phyloP scores from a whole-genome alignment of 2,329 filamentous ascomycete species.

The Apiospora aurea region DNA sequence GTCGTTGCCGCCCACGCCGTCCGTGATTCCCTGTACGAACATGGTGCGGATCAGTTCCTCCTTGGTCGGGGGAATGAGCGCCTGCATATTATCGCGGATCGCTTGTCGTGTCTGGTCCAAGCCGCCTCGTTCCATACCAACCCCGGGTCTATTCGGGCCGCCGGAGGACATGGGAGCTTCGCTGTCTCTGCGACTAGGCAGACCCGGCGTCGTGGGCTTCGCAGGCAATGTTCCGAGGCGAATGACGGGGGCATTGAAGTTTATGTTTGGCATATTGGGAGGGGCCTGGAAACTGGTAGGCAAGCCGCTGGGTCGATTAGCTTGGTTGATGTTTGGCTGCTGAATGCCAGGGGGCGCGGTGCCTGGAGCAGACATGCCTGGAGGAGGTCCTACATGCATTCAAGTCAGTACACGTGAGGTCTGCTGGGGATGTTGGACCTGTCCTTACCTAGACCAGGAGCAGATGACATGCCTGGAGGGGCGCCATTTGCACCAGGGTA shows the following conservation, averaged over 20 bases:
- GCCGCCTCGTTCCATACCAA: conserved; percentile 67
- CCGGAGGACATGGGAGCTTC: conserved; percentile 48
- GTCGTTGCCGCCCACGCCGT: conserved; percentile 77
- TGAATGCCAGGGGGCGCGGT: conserved; percentile 81
- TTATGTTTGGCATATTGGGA: conserved; percentile 94
- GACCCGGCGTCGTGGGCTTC: conserved; percentile 59
- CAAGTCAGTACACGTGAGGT: conserved; percentile 20
- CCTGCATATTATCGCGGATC: conserved; percentile 72
- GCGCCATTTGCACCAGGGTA: conserved; percentile 66
- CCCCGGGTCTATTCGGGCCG: conserved; percentile 51
- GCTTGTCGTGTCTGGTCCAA: conserved; percentile 72
- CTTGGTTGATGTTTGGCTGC: conserved; percentile 74
- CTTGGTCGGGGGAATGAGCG: conserved; percentile 79
- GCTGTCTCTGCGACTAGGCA: conserved; percentile 54
- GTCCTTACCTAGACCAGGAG: conserved; percentile 80
- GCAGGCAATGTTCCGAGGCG: conserved; percentile 81
- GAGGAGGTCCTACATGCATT: conserved; percentile 68
- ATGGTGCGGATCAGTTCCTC: conserved; percentile 94
- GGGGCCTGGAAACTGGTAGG: conserved; percentile 88
- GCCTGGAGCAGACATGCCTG: conserved; percentile 84
- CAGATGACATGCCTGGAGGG: conserved; percentile 75
- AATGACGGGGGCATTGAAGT: conserved; percentile 97
- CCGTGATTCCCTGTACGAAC: conserved; percentile 86
- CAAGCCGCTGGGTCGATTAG: conserved; percentile 81
- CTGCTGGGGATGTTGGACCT: neutral